Evolutionary conservation across 805 yeast genomes (phyloP), one percentile per base, ranked within the genome.

Genomic region (Kluyveromyces nonfermentans): DNA sequence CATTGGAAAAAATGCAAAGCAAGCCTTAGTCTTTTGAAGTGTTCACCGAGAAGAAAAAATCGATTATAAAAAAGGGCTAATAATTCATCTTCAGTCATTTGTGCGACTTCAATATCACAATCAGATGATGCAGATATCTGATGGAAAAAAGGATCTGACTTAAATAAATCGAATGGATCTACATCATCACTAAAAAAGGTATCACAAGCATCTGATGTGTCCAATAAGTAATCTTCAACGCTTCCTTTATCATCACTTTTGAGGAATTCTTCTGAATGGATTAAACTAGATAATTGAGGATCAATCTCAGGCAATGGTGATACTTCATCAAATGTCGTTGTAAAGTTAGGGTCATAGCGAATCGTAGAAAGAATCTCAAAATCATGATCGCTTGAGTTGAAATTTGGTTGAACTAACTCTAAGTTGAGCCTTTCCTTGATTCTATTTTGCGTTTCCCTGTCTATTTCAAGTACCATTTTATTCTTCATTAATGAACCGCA

Each of bases 341-440:
- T 38, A 42, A 83, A 59, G 8, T 58, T 51, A 1, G 94, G 90
- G 51, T 85, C 94, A 56, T 82, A 87, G 40, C 96, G 68, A 33
- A 87, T 71, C 2, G 95, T 80, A 33, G 88, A 74, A 22, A 86
- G 63, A 14, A 86, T 59, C 49, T 78, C 74, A 54, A 84, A 80
- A 5, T 68, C 68, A 33, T 47, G 46, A 21, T 45, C 50, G 7
- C 30, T 42, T 31, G 41, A 42, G 12, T 46, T 39, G 31, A 51
- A 53, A 37, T 51, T 47, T 3, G 48, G 49, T 19, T 48, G 51
- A 18, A 53, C 47, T 19, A 50, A 34, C 33, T 49, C 57, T 16
- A 38, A 32, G 8, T 33, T 22, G 8, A 38, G 19, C 20, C 16
- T 31, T 17, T 38, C 21, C 33, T 38, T 38, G 35, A 33, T 18